Percentiles rank a stretch among this genome's conserved stretches.
These are phyloP conservation scores for Emergomyces africanus DNA, from an alignment of 2,329 filamentous ascomycete genomes.

Conservation along the genomic window DNA sequence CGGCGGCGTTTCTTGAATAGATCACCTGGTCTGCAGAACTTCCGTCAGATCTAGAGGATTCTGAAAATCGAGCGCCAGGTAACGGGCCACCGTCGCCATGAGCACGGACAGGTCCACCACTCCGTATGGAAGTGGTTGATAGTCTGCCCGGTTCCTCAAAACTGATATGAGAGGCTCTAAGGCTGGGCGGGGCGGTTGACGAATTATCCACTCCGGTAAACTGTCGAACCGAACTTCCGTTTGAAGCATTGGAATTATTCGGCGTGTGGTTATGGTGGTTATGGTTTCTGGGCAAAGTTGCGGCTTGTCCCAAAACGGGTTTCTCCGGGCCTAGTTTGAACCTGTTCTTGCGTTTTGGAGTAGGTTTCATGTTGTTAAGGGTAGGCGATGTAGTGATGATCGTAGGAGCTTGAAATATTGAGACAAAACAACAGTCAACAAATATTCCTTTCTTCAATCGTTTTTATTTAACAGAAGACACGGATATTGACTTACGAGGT, in stretches of 20 bases:
- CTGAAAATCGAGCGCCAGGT: slow-evolving; percentile 55
- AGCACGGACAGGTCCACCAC: slow-evolving; percentile 36
- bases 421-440: slow-evolving; percentile 2
- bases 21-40: slow-evolving; percentile 57
- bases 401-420: slow-evolving; percentile 34
- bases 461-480: too few relatives aligned
- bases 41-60: slow-evolving; percentile 81
- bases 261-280: slow-evolving; percentile 5
- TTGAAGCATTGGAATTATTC: slow-evolving; percentile 1
- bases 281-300: slow-evolving; percentile 7
- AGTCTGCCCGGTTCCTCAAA: slow-evolving; percentile 49
- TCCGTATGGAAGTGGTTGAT: slow-evolving; percentile 33
- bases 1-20: slow-evolving; percentile 51
- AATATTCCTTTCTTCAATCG: neutral
- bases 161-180: slow-evolving; percentile 37
- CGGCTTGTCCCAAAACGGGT: slow-evolving; percentile 20
- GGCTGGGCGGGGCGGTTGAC: slow-evolving; percentile 17
- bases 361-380: slow-evolving; percentile 42
- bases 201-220: slow-evolving; percentile 8
- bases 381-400: slow-evolving; percentile 93
- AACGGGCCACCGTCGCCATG: slow-evolving; percentile 55
- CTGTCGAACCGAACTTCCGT: neutral
- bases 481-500: slow-evolving; percentile 24
- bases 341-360: slow-evolving; percentile 27
- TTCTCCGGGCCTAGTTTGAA: slow-evolving; percentile 25